Evolutionary conservation across 1,284 basidiomycete genomes (phyloP).

Genomic region (Cryptococcus amylolentus): DNA sequence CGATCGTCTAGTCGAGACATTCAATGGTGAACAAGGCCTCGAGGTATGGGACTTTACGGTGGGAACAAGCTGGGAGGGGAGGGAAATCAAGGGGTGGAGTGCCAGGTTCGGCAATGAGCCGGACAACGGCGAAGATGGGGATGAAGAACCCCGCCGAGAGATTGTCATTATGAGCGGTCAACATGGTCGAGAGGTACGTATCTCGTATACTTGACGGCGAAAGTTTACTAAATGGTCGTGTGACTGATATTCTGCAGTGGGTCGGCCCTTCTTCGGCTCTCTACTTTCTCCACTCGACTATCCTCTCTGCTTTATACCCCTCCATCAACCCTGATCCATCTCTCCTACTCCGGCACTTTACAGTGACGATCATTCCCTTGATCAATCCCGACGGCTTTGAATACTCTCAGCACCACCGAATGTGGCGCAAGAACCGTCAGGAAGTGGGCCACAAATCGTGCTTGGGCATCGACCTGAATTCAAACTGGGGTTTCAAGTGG

Average conservation of each 20-base stretch:
- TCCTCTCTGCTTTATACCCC: conserved; percentile 53
- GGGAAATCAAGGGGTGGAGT: conserved; percentile 36
- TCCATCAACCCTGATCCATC: conserved; percentile 28
- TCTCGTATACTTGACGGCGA: background rate
- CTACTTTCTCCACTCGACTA: conserved; percentile 68
- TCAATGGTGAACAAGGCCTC: conserved; percentile 23
- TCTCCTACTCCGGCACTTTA: conserved; percentile 60
- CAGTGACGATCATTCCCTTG: conserved; percentile 71
- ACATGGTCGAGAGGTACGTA: conserved; percentile 69
- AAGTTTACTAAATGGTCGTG: background rate
- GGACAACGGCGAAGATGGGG: conserved; percentile 11
- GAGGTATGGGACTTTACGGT: conserved; percentile 28
- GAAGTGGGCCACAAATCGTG: conserved; percentile 29
- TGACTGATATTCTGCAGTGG: conserved; percentile 57
- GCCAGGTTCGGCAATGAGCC: conserved; percentile 17
- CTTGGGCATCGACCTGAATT: conserved; percentile 75
- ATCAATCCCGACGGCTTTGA: conserved; percentile 82
- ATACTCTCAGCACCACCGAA: conserved; percentile 61
- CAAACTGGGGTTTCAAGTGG: conserved; percentile 61
- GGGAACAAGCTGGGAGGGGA: conserved; percentile 35
- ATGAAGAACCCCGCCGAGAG: conserved; percentile 35
- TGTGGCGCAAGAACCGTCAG: conserved; percentile 83
- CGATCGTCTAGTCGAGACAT: conserved; percentile 33
- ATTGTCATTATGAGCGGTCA: conserved; percentile 72
- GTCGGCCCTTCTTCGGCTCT: conserved; percentile 69